Evolutionary conservation across 2,329 filamentous ascomycete genomes (phyloP), one percentile per base, ranked within the genome.

Genomic region (Arthrobotrys pseudoclavata): DNA sequence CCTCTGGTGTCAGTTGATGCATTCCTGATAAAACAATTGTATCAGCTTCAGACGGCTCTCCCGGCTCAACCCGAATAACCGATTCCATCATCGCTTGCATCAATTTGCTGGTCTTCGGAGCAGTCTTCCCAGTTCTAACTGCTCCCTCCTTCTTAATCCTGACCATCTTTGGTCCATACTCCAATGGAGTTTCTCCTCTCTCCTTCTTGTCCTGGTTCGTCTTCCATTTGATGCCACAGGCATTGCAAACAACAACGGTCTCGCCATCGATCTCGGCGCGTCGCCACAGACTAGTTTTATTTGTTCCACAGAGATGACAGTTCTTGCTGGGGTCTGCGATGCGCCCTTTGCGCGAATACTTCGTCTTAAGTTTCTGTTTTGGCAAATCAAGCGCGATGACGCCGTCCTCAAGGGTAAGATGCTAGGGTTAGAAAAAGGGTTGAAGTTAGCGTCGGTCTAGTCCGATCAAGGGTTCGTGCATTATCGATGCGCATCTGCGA

Each of bases 161-260:
- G 40, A 68, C 64, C 66, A 76, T 76, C 52, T 60, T 66, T 9
- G 72, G 72, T 20, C 72, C 72, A 37, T 76, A 76, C 20, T 76
- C 72, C 42, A 76, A 69, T 42, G 72, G 72, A 9, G 66, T 68
- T 42, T 76, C 72, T 13, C 72, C 72, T 45, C 72, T 50, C 45
- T 70, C 66, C 31, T 76, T 76, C 61, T 76, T 76, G 34, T 76
- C 72, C 26, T 76, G 72, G 37, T 80, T 80, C 0, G 81, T 82
- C 76, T 82, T 82, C 81, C 80, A 81, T 52, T 82, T 82, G 42
- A 82, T 82, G 4, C 81, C 81, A 31, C 81, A 82, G 2, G 81
- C 81, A 69, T 82, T 82, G 69, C 81, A 82, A 10, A 82, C 80
- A 15, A 81, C 81, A 20, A 81, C 80, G n/a, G 80, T 80, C 48